These are phyloP conservation scores for Monosporozyma aquatica DNA, from an alignment of 805 yeast genomes.

Conservation along the genomic window DNA sequence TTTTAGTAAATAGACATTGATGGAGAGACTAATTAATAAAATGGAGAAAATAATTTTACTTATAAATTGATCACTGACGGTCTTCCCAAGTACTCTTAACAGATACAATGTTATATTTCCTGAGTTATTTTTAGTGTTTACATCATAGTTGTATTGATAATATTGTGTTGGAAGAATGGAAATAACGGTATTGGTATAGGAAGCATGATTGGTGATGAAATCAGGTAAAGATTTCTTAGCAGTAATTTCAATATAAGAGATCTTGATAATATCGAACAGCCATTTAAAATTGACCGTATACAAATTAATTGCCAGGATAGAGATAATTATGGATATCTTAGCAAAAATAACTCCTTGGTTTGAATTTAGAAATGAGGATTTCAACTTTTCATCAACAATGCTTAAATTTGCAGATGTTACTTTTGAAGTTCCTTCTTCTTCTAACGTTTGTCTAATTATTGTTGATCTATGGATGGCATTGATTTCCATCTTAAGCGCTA, in stretches of 20 bases:
- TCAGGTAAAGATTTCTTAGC: conserved; percentile 3
- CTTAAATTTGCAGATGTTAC: not conserved
- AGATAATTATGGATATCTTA: conserved; percentile 49
- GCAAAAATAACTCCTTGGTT: conserved; percentile 41
- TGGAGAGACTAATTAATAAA: conserved; percentile 64
- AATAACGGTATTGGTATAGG: conserved; percentile 35
- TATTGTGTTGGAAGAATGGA: conserved; percentile 50
- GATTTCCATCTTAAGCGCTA: conserved; percentile 83
- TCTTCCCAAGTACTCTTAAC: conserved; percentile 48
- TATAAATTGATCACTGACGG: conserved; percentile 71
- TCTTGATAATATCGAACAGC: conserved; percentile 20
- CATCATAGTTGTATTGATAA: conserved; percentile 39
- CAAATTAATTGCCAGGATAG: conserved; percentile 53
- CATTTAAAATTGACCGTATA: conserved; percentile 68
- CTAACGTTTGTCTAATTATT: conserved; percentile 65
- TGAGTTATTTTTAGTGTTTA: not conserved
- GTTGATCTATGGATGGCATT: conserved; percentile 74
- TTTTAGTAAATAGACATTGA: conserved; percentile 77
- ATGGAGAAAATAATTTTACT: conserved; percentile 68
- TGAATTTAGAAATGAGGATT: conserved; percentile 34
- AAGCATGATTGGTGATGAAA: not conserved
- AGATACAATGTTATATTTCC: conserved; percentile 27
- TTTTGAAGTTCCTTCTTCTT: conserved; percentile 81
- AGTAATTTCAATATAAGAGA: conserved; percentile 1
- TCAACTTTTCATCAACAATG: conserved; percentile 40